Base-by-base conservation (phyloP, 208 protist species). In the Leptomonas pyrrhocoris region DNA sequence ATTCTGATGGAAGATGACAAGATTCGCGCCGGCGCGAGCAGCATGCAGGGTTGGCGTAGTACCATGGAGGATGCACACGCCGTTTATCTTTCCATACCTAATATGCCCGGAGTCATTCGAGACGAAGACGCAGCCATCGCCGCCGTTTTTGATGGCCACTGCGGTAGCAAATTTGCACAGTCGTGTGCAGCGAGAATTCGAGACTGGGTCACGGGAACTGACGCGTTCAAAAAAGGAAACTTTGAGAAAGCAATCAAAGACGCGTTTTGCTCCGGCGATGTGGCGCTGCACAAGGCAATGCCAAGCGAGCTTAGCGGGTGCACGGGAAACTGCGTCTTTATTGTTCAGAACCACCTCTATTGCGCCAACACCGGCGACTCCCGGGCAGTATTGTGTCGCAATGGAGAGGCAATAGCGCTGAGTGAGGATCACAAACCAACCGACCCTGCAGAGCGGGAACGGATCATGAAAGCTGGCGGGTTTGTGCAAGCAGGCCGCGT, bases 391-490 rank as follows among this genome's bases (percentile, higher is more conserved):
- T 62, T 98, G 23, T 97, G 90, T 57, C 81, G 90, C 4, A 84
- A 79, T 28, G 96, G 96, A 12, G 76, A 81, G 46, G 93, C 94
- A 36, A 84, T 98, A 63, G 84, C 94, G 16, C 66, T 99, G n/a
- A 96, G 90, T 50, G 92, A 96, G 46, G 97, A 99, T 74, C 97
- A 99, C 80, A 98, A 98, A 74, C 96, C 96, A 1, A 96, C 71
- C 2, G 89, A 97, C 50, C 74, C 68, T 2, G 75, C 66, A 23
- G 95, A 98, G 68, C 81, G 67, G 31, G 79, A 91, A 45, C 88
- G 97, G 2, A 98, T 99, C 43, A 77, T 66, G 45, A 86, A 75
- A 16, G 94, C 96, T 27, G 95, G 94, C 23, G 91, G 90, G 12
- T 98, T 86, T 81, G 95, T 99, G 30, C 82, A 93, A 48, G 85